phyloP scores from a whole-genome alignment of 805 yeast genomes.

The Aciculoconidium aculeatum region DNA sequence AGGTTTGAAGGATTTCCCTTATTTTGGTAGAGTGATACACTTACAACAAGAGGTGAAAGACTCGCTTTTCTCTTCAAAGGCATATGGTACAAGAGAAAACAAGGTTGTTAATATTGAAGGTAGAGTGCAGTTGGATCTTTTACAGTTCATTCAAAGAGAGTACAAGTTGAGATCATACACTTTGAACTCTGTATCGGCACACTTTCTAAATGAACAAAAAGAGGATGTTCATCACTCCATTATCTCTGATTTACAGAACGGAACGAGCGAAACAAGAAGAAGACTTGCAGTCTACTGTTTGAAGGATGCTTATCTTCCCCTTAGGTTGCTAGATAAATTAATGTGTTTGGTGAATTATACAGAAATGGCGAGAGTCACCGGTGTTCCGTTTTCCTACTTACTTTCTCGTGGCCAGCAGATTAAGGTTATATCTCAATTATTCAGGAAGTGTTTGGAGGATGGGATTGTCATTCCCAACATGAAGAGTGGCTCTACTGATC shows the following conservation, averaged over 20 bases:
- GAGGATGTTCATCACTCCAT: constrained; percentile 98
- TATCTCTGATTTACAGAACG: constrained; percentile 90
- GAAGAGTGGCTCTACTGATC: constrained; percentile 72
- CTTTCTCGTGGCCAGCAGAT: constrained; percentile 95
- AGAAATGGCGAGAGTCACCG: constrained; percentile 99
- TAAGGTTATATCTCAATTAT: constrained; percentile 91
- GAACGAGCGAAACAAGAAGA: constrained; percentile 86
- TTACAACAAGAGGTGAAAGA: constrained; percentile 76
- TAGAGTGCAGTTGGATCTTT: constrained; percentile 86
- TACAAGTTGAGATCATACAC: constrained; percentile 93
- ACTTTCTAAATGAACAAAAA: constrained; percentile 89
- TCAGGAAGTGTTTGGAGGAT: constrained; percentile 83
- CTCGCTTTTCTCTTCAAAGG: constrained; percentile 83
- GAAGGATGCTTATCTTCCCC: constrained; percentile 91
- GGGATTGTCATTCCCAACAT: constrained; percentile 89
- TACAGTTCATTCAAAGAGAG: constrained; percentile 91
- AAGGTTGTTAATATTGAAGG: constrained; percentile 92
- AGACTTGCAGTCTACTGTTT: constrained; percentile 95
- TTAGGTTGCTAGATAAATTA: constrained; percentile 80
- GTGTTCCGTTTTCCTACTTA: constrained; percentile 91
- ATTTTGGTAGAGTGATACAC: constrained; percentile 68
- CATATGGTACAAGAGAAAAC: constrained; percentile 93
- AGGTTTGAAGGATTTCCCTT: constrained; percentile 65
- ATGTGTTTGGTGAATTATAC: constrained; percentile 97
- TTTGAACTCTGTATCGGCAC: constrained; percentile 89